Base-by-base conservation (phyloP, 192 early-diverging fungal genomes). In the Linderina pennispora region DNA sequence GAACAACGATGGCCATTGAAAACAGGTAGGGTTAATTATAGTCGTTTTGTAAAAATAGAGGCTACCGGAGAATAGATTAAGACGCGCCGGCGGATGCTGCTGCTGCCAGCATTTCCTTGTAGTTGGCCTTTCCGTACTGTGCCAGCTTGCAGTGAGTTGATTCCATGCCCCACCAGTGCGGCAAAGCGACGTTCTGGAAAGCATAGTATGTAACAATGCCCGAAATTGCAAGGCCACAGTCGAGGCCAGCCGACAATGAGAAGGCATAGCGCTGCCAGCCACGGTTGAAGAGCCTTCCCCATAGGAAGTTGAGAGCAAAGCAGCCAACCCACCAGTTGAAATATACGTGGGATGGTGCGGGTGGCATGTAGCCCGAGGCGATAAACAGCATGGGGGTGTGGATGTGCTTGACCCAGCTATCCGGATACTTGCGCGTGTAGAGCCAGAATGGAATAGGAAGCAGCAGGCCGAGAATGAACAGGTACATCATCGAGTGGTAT, bases 391-490 rank as follows among this genome's bases (percentile, higher is more conserved):
- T 74, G 3, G 85, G 85, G 5, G 81, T 79, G 61, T 84, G 83
- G 23, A 90, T 65, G 22, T 85, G 60, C 26, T 77, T 70, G 42
- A 87, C 64, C 25, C 76, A 71, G 32, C 76, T 69, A 20, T 82
- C 73, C 8, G 90, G 90, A 48, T 64, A 87, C 45, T 54, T 63
- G 20, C 56, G 50, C 24, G 80, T 56, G 25, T 79, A 55, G 18
- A 88, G 62, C 58, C 76, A 92, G 51, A 86, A 68, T 1, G 86
- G 86, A 10, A 88, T 48, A 0, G 90, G 86, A n/a, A 90, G 55
- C 11, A 88, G 19, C 23, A 80, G 76, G 0, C 88, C 88, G 28
- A 77, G 57, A 24, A 90, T 54, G 39, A 78, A 68, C 51, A 78
- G 50, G 38, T 70, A 79, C 22, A 70, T 50, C 7, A 54, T 45